Base-by-base conservation (phyloP, 1,139 yeast species). In the Magnusiomyces fungicola region DNA sequence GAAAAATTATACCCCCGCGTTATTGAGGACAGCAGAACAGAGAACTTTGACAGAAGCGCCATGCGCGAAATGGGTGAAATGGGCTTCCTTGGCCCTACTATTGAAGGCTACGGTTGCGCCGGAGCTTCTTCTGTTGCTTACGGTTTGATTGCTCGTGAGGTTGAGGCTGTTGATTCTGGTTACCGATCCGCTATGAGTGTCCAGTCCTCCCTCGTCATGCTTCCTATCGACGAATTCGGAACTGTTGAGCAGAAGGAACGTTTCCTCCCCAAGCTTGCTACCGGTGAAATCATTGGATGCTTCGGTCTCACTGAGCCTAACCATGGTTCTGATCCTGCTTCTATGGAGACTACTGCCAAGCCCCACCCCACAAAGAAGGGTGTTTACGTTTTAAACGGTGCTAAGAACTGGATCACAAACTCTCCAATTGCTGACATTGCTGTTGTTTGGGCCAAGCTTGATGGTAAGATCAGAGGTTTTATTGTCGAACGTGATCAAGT, bases 291-390 rank as follows among this genome's bases (percentile, higher is more conserved):
- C 21, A 62, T 71, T 30, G 75, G 75, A 33, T 69, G 73, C 52
- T 71, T 71, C 56, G 75, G 75, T 4, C 62, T 71, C 19, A 71
- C 75, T 14, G 75, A 71, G 58, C 74, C 75, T 42, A 69, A 71
- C 58, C 74, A 71, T 52, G 75, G 75, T 23, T 69, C 74, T 16
- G 74, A 71, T 50, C 75, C 75, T 4, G 74, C 65, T 1, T 65
- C 73, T 6, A 71, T 71, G 75, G 73, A 69, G 56, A 71, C 75
- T 18, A 58, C 56, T 6, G 75, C 75, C 22, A 59, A 62, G 45
- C 66, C 62, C 19, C 74, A 70, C 53, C 73, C 74, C 18, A 65
- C 71, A 24, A 70, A 70, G 55, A 57, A 67, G 54, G 74, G 72
- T 25, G 72, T 69, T 9, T 70, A 68, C 53, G 58, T 70, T 40